Conservation (phyloP, 169 alveolate genomes). For the Plasmodium reichenowi region DNA sequence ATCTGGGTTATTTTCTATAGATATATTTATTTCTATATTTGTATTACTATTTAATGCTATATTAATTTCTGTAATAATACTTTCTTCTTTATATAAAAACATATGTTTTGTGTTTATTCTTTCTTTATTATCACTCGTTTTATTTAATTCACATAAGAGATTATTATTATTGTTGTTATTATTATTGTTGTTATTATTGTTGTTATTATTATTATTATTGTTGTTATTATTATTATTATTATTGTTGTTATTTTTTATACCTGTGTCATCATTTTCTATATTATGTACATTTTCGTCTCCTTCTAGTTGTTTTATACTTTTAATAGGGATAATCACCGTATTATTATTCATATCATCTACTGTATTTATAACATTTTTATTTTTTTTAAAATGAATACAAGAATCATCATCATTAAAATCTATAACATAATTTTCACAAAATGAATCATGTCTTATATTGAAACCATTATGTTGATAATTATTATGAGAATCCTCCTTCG, state of each 20-base stretch:
- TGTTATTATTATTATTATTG: too few species aligned
- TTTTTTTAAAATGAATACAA: background rate
- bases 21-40: constrained; percentile 37
- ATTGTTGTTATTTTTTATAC: background rate
- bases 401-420: constrained; percentile 2
- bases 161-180: too few species aligned
- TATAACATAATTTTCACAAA: constrained; percentile 23
- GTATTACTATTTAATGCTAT: constrained; percentile 43
- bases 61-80: constrained; percentile 45
- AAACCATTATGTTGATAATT: too few species aligned
- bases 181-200: too few species aligned
- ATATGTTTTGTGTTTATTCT: background rate
- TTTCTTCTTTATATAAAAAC: constrained; percentile 29
- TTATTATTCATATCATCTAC: background rate
- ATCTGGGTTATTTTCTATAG: constrained; percentile 57
- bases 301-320: background rate
- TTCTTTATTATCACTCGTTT: too few species aligned
- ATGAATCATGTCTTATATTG: constrained; percentile 1
- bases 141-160: too few species aligned
- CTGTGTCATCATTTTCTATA: background rate
- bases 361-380: background rate
- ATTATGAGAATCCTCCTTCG: too few species aligned
- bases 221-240: background rate
- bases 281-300: background rate
- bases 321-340: background rate